Base-by-base conservation (phyloP, 306 rosid genomes). In the Carpinus viminea region DNA sequence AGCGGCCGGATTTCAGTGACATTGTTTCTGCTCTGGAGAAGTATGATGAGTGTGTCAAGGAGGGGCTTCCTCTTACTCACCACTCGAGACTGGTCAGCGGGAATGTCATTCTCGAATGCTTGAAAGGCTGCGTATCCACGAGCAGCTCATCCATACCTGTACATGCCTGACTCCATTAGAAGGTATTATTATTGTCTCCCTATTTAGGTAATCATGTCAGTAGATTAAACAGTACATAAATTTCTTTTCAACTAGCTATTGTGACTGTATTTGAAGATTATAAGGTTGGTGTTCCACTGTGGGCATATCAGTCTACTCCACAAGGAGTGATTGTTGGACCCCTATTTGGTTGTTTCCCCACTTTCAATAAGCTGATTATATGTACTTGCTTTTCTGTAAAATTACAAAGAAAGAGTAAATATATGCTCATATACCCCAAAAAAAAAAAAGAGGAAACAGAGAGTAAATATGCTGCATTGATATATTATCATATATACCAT, bases 61-160 rank as follows among this genome's bases (percentile, higher is more conserved):
- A 95, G 60, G 99, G 99, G 28, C 97, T 93, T 48, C 99, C 99
- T n/a, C 90, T 95, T n/a, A 78, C 94, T 10, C 89, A 92, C 83
- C 97, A 93, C 79, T 87, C 89, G 1, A 56, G 90, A 48, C 82
- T 95, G 6, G 98, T 93, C 75, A 84, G 76, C 80, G 45, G 84
- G 79, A 95, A 91, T 68, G 86, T n/a, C 89, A 90, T 95, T 73
- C 41, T 95, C 12, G 75, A 90, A 76, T 91, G 93, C 85, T 85
- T 93, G 82, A 92, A 90, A 86, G 91, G 97, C 75, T 95, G 98
- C 31, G 92, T 88, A 60, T 83, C 93, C 12, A 77, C 87, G 82
- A 92, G 53, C 76, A 92, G 56, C 76, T 92, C 98, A 52, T 94
- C 94, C 76, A 81, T 94, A 80, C 89, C 96, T 84, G 96, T 94